Evolutionary conservation across 345 rosid genomes (phyloP), one percentile per base, ranked within the genome.

Genomic region (Turritis glabra): DNA sequence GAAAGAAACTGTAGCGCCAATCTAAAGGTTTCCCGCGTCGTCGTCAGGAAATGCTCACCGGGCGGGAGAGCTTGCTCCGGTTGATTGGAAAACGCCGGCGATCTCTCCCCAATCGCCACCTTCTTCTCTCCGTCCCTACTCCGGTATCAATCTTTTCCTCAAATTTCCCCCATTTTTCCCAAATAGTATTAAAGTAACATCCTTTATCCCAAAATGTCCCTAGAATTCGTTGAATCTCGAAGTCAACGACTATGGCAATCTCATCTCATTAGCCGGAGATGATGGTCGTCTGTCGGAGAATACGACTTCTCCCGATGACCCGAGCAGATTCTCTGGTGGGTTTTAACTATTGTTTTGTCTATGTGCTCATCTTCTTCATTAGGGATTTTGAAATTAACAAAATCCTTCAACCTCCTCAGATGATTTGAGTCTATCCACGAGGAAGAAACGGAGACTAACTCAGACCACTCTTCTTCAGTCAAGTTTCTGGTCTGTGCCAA

Each of bases 401-500:
- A 17, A 26, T 33, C 9, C 0, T n/a, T n/a, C 7, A 0, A 73
- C 44, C 18, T 77, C 23, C 72, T 84, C 46, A 75, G 79, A 69
- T 60, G 90, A 85, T 80, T 66, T 80, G 69, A 85, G 95, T 80
- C 67, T 83, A 29, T 69, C 80, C 5, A 80, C 84, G 74, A 84
- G 85, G 72, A 86, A 82, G 55, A 91, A 88, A 63, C 80, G 97
- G 71, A 94, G 86, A 76, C 74, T 88, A 76, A 84, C 90, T 37
- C 98, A 94, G 71, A 79, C 86, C 58, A 94, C 98, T 18, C 95
- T 94, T 74, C 82, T 86, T 52, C 88, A 94, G 50, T 77, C 86
- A 59, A 82, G 75, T 70, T 81, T 89, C 52, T 76, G 66, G 71
- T 81, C 89, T 13, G 77, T 33, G 8, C 44, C 85, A 12, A 81